phyloP scores from a whole-genome alignment of 1,139 yeast species.

The Pichia kudriavzevii region DNA sequence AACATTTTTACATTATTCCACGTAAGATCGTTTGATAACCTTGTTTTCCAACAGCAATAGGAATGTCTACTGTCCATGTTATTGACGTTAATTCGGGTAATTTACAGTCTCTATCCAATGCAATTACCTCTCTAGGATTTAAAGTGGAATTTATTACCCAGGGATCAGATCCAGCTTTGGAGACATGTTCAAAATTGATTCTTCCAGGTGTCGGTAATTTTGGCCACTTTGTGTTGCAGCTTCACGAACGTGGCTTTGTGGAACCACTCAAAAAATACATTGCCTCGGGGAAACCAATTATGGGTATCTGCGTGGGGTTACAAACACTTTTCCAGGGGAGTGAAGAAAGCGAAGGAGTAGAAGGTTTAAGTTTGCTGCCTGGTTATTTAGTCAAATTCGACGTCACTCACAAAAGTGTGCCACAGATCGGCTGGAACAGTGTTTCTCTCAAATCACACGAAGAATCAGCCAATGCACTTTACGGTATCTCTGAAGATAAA shows the following conservation, averaged over 20 bases:
- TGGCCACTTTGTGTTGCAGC: constrained; percentile 80
- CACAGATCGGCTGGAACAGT: constrained; percentile 92
- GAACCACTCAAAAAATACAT: constrained; percentile 62
- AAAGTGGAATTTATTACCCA: constrained; percentile 44
- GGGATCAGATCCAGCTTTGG: constrained; percentile 36
- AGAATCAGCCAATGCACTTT: constrained; percentile 31
- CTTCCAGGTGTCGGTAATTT: constrained; percentile 96
- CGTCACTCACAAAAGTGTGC: constrained; percentile 68
- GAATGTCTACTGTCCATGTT: constrained; percentile 48
- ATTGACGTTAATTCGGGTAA: constrained; percentile 96
- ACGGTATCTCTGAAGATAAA: constrained; percentile 53
- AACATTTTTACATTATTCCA: no score
- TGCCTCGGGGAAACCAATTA: constrained; percentile 65
- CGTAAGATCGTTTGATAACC: no score
- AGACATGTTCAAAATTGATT: constrained; percentile 47
- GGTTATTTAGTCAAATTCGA: constrained; percentile 54
- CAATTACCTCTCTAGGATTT: constrained; percentile 72
- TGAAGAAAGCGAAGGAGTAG: constrained; percentile 58
- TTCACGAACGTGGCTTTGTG: constrained; percentile 54
- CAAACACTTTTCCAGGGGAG: constrained; percentile 74
- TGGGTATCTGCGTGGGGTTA: constrained; percentile 97
- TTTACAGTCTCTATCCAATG: constrained; percentile 79
- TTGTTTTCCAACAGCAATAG: no score
- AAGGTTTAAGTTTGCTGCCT: constrained; percentile 50
- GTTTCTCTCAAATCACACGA: constrained; percentile 29